These are phyloP conservation scores for Debaryomyces hansenii DNA, from an alignment of 805 yeast genomes.

Conservation along the genomic window DNA sequence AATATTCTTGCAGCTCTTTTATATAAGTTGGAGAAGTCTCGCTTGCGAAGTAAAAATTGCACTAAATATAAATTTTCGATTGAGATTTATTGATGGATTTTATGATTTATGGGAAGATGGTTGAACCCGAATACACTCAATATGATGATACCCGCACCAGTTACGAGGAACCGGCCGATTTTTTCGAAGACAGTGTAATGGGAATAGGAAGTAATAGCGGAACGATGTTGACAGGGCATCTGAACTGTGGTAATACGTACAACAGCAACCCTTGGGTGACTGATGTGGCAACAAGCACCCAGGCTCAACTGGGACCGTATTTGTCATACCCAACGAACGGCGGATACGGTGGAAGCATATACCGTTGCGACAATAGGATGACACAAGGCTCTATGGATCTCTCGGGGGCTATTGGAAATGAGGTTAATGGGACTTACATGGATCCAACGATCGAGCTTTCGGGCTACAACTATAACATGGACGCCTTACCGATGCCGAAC, in stretches of 20 bases:
- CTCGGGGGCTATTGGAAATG: neutral
- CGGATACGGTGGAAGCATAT: neutral
- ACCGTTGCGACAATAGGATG: neutral
- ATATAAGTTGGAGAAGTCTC: too few relatives aligned
- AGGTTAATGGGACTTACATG: neutral
- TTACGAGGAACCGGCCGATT: neutral
- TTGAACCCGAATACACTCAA: neutral
- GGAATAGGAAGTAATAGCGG: neutral
- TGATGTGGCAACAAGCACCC: neutral
- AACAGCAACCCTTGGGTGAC: neutral
- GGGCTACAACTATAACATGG: too few relatives aligned
- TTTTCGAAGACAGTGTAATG: neutral
- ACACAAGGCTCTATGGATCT: neutral
- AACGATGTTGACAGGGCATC: neutral
- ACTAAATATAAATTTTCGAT: too few relatives aligned
- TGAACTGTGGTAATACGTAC: neutral
- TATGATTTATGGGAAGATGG: neutral
- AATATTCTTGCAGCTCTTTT: too few relatives aligned
- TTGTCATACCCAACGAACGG: neutral
- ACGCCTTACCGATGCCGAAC: too few relatives aligned
- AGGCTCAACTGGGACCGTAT: neutral
- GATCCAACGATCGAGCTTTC: too few relatives aligned
- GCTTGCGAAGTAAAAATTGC: too few relatives aligned
- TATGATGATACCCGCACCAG: neutral
- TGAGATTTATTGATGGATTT: too few relatives aligned